phyloP scores from a whole-genome alignment of 2,329 filamentous ascomycete species.

The Coniochaeta prunicola region DNA sequence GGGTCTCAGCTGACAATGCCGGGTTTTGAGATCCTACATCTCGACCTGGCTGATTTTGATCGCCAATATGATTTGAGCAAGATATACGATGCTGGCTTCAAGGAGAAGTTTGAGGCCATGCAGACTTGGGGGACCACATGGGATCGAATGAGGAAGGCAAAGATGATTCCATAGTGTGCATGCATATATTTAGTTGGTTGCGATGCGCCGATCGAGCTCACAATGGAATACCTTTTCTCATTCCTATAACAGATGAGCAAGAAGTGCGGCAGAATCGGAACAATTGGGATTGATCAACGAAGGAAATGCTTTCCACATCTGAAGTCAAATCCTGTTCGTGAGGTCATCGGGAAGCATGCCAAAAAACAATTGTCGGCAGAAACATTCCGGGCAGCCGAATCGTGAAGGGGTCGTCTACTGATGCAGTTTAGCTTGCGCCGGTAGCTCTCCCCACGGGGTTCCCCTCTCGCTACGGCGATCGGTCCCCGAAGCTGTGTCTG shows the following conservation, averaged over 20 bases:
- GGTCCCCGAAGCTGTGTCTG: too few relatives aligned
- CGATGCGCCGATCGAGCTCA: neutral
- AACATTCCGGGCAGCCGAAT: too few relatives aligned
- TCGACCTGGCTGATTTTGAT: conserved; percentile 35
- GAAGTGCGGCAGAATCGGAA: neutral
- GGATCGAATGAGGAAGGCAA: conserved; percentile 33
- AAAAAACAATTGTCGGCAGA: neutral
- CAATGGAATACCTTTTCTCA: neutral
- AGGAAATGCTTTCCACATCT: too few relatives aligned
- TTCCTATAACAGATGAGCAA: neutral
- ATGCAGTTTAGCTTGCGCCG: too few relatives aligned
- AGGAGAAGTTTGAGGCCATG: conserved; percentile 28
- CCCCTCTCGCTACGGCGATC: too few relatives aligned
- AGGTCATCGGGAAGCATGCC: neutral
- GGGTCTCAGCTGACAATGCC: conserved; percentile 24
- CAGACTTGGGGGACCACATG: conserved; percentile 32
- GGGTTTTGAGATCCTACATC: conserved; percentile 33
- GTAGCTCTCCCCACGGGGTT: too few relatives aligned
- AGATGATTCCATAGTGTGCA: conserved; percentile 24
- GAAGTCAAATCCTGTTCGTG: neutral
- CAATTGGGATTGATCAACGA: too few relatives aligned
- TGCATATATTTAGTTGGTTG: neutral
- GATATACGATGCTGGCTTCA: conserved; percentile 30
- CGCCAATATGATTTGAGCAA: conserved; percentile 35
- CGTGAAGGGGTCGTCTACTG: too few relatives aligned